A percentile compares a stretch with the other conserved stretches of the same genome.
Conservation (phyloP, 164 flowering plant genomes). For the Umbellularia californica region DNA sequence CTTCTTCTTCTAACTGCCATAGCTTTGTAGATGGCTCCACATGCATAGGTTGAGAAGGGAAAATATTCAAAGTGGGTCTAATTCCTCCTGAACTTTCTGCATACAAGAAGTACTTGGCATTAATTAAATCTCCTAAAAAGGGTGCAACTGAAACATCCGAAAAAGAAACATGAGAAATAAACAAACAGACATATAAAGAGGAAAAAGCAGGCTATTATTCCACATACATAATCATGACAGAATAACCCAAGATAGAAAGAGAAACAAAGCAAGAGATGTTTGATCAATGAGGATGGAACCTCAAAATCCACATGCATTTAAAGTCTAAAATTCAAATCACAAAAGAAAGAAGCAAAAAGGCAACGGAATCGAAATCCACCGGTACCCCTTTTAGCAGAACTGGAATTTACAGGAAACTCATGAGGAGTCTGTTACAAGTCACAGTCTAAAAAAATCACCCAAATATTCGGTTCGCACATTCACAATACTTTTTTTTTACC, state of each 20-base stretch:
- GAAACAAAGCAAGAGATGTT: conserved; percentile 9
- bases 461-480: background rate
- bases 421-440: conserved; percentile 29
- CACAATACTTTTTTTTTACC: background rate
- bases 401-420: conserved; percentile 21
- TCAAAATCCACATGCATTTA: conserved; percentile 35
- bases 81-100: conserved; percentile 68
- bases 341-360: conserved; percentile 13
- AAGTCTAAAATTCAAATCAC: conserved; percentile 19
- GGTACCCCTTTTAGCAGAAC: conserved; percentile 35
- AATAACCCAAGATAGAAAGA: conserved; percentile 11
- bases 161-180: background rate
- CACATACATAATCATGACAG: conserved; percentile 12
- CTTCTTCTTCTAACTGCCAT: background rate
- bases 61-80: conserved; percentile 93
- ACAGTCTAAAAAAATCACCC: conserved; percentile 15
- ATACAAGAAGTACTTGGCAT: conserved; percentile 11
- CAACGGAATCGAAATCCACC: conserved; percentile 6
- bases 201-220: conserved; percentile 1
- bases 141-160: too few relatives aligned
- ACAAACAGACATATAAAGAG: conserved; percentile 3
- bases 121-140: conserved; percentile 6
- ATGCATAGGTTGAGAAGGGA: conserved; percentile 99
- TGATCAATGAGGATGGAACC: conserved; percentile 4
- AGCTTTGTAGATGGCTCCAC: conserved; percentile 69